Base-by-base conservation (phyloP, 441 rosid species). In the Biscutella laevigata region DNA sequence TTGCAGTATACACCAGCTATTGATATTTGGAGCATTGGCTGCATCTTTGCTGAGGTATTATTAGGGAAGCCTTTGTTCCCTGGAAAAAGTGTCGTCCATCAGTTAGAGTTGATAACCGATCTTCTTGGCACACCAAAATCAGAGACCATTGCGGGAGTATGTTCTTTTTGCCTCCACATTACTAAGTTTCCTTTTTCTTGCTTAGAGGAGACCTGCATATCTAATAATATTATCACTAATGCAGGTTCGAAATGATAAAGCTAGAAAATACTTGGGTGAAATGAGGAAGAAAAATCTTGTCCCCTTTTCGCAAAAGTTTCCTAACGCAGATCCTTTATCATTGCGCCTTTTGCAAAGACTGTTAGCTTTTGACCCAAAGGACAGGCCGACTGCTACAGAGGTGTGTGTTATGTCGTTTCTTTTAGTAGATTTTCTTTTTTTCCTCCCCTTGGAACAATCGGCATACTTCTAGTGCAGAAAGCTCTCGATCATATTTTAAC, bases 1-100 rank as follows among this genome's bases (percentile, higher is more conserved):
- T 65, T 70, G 77, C 90, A 94, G 99, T 94, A 94, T 66, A 94
- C 99, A 9, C 99, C 94, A n/a, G 99, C 99, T 10, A 94, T 94
- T 57, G 97, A 94, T 72, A 72, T 85, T 61, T 94, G 99, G 97
- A 79, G 99, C 69, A 79, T 82, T 27, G 96, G 99, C 40, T 94
- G 99, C 88, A 94, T 94, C 59, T 89, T 94, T 61, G 97, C 99
- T 4, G 99, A 94, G 74, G 81, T 89, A 2, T 77, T 94, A 72
- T 72, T 80, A 3, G 97, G 99, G 72, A 94, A 89, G 80, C 99
- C 99, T 17, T 69, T 94, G 68, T 89, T 89, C 71, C 95, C 97
- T 51, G 99, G 97, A 58, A 94, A 90, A 77, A 94, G 94, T 59
- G 94, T 89, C 5, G 96, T 79, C 44, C 99, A 89, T 76, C 97